A percentile compares a stretch with the other conserved stretches of the same genome.
These are phyloP conservation scores for Xylaria scruposa DNA, from an alignment of 495 filamentous ascomycete species.

Conservation along the genomic window DNA sequence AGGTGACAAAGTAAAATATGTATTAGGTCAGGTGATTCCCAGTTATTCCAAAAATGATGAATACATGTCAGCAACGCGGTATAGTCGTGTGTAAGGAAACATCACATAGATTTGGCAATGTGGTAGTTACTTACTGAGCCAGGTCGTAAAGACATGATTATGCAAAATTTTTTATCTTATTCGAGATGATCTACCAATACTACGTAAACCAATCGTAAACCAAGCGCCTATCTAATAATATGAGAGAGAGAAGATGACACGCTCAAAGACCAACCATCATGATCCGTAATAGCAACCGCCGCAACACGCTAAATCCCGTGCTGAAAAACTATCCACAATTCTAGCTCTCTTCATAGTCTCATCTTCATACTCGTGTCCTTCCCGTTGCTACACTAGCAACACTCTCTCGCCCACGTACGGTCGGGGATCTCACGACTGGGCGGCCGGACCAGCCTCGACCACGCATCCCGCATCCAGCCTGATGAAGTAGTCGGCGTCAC, in stretches of 20 bases:
- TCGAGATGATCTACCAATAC: neutral
- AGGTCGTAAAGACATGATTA: no score
- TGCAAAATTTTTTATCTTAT: no score
- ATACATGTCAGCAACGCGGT: no score
- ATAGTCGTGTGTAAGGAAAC: no score
- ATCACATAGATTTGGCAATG: neutral
- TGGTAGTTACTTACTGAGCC: neutral
- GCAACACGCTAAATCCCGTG: no score
- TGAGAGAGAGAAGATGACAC: neutral
- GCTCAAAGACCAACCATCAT: slow-evolving; percentile 31
- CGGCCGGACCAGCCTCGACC: slow-evolving; percentile 39
- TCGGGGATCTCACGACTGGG: neutral
- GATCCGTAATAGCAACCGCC: slow-evolving; percentile 18
- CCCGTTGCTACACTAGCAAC: neutral
- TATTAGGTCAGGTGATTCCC: no score
- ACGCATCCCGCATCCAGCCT: slow-evolving; percentile 70
- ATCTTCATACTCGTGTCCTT: neutral
- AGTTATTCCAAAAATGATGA: no score
- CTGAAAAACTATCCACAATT: neutral
- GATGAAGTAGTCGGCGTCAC: slow-evolving; percentile 74
- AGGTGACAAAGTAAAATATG: slow-evolving; percentile 43
- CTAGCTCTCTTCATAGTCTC: neutral
- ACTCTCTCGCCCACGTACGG: neutral
- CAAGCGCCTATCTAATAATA: neutral
- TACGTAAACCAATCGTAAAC: neutral